phyloP scores from a whole-genome alignment of 192 early-diverging fungal species.

The Backusella tuberculispora region DNA sequence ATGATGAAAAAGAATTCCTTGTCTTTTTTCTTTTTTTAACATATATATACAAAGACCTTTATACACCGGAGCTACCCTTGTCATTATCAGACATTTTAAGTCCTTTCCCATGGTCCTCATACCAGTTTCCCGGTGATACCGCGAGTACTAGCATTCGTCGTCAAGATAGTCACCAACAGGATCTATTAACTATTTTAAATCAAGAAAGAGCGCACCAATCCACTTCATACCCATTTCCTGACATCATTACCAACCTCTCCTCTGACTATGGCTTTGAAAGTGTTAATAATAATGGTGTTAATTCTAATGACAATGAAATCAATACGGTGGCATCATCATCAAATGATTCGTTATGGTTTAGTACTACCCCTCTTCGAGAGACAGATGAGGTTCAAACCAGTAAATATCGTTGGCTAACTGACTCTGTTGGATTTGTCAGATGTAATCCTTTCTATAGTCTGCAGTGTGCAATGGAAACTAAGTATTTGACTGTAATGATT shows the following conservation, averaged over 20 bases:
- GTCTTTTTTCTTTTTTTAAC: background rate
- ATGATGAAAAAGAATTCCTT: background rate
- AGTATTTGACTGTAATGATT: background rate
- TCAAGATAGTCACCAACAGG: background rate
- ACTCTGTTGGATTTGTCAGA: background rate
- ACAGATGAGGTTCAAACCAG: background rate
- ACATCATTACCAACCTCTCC: background rate
- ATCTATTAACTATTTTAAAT: background rate
- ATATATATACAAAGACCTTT: background rate
- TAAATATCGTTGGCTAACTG: background rate
- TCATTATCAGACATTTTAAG: background rate
- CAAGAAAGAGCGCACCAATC: background rate
- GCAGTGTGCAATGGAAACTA: background rate
- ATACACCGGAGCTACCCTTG: background rate
- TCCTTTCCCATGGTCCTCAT: background rate
- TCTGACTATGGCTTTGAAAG: background rate
- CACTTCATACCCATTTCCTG: background rate
- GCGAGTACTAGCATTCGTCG: background rate
- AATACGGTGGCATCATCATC: background rate
- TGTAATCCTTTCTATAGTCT: background rate
- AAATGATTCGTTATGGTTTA: background rate
- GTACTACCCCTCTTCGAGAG: background rate
- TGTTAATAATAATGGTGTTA: background rate
- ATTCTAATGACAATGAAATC: background rate
- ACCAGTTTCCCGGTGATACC: background rate